A percentile compares a stretch with the other conserved stretches of the same genome.
Evolutionary conservation across 192 early-diverging fungal species (phyloP).

Genomic region (Coemansia sp.): DNA sequence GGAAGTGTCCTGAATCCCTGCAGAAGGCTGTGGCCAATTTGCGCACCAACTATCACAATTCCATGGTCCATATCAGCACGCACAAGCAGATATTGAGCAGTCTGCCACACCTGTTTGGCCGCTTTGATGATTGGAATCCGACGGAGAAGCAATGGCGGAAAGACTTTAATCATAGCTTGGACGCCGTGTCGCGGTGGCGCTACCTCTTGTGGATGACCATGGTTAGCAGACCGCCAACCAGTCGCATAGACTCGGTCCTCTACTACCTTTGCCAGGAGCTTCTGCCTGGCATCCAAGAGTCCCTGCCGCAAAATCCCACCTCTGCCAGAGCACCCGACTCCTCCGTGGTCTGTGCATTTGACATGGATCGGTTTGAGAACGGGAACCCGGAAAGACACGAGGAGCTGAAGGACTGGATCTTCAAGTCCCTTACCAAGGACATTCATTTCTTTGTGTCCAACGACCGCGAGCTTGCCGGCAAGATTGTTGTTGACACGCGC

Average conservation of each 20-base stretch:
- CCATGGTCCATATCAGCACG: background rate
- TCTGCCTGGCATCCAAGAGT: constrained; percentile 11
- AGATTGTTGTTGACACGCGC: constrained; percentile 14
- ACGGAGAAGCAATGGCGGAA: background rate
- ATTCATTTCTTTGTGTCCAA: constrained; percentile 9
- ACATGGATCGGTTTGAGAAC: constrained; percentile 22
- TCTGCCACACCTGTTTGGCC: constrained; percentile 7
- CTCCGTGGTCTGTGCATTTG: constrained; percentile 1
- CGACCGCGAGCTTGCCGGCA: constrained; percentile 4
- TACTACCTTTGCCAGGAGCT: constrained; percentile 20
- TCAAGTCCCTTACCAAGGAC: background rate
- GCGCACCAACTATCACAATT: background rate
- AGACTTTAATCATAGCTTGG: constrained; percentile 13
- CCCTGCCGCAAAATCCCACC: too few species aligned
- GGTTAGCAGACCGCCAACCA: constrained; percentile 13
- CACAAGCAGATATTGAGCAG: background rate
- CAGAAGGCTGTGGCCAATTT: background rate
- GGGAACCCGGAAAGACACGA: constrained; percentile 1
- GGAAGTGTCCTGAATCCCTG: background rate
- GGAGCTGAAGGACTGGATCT: background rate
- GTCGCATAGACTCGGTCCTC: constrained; percentile 30
- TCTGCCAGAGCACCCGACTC: too few species aligned
- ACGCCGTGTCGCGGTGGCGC: constrained; percentile 31
- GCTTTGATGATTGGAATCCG: constrained; percentile 13
- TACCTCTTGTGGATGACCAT: constrained; percentile 36